Evolutionary conservation across 2,329 filamentous ascomycete genomes (phyloP).

Genomic region (Microsporum audouinii): DNA sequence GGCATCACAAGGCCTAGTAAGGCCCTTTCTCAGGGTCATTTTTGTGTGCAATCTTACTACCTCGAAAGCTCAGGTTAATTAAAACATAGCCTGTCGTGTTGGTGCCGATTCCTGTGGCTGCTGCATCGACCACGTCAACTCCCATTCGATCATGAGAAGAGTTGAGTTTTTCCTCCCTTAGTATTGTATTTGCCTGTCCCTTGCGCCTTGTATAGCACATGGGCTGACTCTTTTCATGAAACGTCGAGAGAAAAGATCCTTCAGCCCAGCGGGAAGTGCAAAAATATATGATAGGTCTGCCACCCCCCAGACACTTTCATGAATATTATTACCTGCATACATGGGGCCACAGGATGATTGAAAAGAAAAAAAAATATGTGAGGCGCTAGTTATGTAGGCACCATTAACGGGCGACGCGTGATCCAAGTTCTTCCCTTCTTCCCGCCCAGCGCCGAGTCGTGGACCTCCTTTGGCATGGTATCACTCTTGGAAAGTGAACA

Average conservation of each 20-base stretch:
- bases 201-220: constrained; percentile 1
- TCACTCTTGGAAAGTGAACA: neutral
- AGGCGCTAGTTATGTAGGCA: constrained; percentile 1
- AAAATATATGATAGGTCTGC: neutral
- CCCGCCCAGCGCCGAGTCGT: neutral
- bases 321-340: neutral
- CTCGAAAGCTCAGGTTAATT: neutral
- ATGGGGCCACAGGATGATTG: constrained; percentile 1
- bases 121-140: neutral
- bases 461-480: neutral
- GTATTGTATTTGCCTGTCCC: neutral
- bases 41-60: neutral
- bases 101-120: neutral
- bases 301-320: neutral
- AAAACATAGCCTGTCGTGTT: neutral
- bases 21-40: neutral
- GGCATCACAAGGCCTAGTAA: neutral
- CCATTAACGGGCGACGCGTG: constrained; percentile 1
- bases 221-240: neutral
- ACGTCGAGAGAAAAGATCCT: neutral
- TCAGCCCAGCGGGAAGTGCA: neutral
- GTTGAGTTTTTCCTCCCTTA: neutral
- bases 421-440: neutral
- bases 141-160: constrained; percentile 1
- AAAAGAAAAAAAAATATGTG: neutral